Conservation (phyloP, 768 basidiomycete species). For the Favolaschia claudopus region DNA sequence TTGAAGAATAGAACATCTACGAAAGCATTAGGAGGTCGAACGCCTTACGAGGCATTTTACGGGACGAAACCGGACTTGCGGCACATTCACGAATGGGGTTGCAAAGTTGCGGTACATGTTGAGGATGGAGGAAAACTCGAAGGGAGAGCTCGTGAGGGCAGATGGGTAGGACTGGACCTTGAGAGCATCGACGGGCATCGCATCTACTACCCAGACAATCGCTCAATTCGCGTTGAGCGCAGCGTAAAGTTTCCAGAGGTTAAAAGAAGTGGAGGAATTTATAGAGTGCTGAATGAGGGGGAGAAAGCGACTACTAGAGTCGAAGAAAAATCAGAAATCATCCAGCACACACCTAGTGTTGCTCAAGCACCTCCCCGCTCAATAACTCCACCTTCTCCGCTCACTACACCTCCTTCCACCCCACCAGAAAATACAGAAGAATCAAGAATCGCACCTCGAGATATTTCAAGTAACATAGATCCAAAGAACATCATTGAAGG, state of each 20-base stretch:
- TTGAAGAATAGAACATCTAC: constrained; percentile 35
- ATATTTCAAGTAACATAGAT: constrained; percentile 16
- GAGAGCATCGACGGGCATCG: constrained; percentile 35
- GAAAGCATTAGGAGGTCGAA: constrained; percentile 20
- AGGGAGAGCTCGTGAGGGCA: constrained; percentile 30
- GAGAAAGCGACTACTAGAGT: constrained; percentile 7
- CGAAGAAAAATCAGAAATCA: constrained; percentile 8
- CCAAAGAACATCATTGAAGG: constrained; percentile 14
- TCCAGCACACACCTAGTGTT: constrained; percentile 23
- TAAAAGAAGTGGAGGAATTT: not conserved
- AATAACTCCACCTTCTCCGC: not conserved
- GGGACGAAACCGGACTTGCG: constrained; percentile 31
- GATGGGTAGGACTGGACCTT: constrained; percentile 43
- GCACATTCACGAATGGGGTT: constrained; percentile 28
- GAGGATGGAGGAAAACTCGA: constrained; percentile 33
- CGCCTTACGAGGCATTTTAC: constrained; percentile 29
- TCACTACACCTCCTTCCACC: constrained; percentile 12
- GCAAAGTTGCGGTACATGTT: constrained; percentile 28
- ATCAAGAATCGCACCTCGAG: not conserved
- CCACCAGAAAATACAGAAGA: not conserved
- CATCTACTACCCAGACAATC: constrained; percentile 38
- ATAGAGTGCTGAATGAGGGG: constrained; percentile 28
- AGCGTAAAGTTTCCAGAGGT: constrained; percentile 31
- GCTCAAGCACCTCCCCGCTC: not conserved
- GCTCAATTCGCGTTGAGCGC: constrained; percentile 34